Evolutionary conservation across 1,284 basidiomycete genomes (phyloP), one percentile per base, ranked within the genome.

Genomic region (Cryptococcus sp.): DNA sequence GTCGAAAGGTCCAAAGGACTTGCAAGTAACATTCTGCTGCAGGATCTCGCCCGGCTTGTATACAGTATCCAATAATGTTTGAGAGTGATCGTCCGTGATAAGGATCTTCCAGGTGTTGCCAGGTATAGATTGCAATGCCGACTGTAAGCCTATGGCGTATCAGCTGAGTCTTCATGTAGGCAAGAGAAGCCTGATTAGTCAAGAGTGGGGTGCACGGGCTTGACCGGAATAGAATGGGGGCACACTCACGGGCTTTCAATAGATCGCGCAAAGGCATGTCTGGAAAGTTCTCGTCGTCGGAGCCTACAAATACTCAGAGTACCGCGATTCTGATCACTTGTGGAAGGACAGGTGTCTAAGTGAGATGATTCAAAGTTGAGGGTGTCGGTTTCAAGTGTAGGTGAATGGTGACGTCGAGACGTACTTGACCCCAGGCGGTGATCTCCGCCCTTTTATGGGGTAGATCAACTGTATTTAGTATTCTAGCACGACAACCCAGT

Each of bases 21-120:
- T 77, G 93, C 91, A 82, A 45, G 91, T 93, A 45, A 97, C 89
- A 78, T 92, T 93, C 78, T 93, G 88, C 70, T 91, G 85, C 49
- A 97, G 75, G 51, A 97, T 87, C 70, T 97, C 92, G 67, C 88
- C 90, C 72, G 91, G 86, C 75, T 92, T 93, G 67, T 98, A 81
- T 4, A 94, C 91, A 2, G 86, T 84, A 54, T 86, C 82, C 50
- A 99, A 77, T 52, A 98, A 79, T 67, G 82, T 83, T 75, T 92
- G 87, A 25, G 91, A 87, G 76, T 91, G 84, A 57, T 92, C 86
- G 75, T 98, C 94, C 40, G 98, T 88, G 55, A 98, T 90, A 46
- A 98, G 82, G 64, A 94, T 87, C 82, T 98, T 98, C 94, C 94
- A 98, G 81, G 82, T 78, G 53, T 82, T 82, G 7, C 84, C 82